Evolutionary conservation across 2,329 filamentous ascomycete genomes (phyloP).

Genomic region (Thyridium curvatum): DNA sequence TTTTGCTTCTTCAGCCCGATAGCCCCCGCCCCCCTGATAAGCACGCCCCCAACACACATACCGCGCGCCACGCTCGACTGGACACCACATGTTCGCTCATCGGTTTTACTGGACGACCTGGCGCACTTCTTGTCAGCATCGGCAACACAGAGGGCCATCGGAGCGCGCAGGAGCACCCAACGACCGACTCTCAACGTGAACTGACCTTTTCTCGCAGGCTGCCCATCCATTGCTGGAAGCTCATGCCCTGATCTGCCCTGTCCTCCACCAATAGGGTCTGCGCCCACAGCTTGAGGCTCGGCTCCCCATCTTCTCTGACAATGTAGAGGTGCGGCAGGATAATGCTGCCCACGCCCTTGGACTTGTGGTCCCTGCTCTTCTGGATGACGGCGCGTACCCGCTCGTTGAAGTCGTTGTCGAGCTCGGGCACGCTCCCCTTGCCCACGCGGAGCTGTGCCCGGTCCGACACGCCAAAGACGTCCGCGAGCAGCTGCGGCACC

Average conservation of each 20-base stretch:
- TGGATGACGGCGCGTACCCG: constrained; percentile 82
- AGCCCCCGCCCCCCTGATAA: no score
- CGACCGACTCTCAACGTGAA: constrained; percentile 2
- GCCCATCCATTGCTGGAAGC: constrained; percentile 89
- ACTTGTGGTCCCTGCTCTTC: constrained; percentile 84
- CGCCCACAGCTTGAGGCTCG: constrained; percentile 91
- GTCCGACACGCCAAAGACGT: constrained; percentile 87
- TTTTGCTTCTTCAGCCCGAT: no score
- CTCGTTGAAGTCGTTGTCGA: constrained; percentile 97
- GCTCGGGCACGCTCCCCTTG: constrained; percentile 77
- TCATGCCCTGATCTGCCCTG: constrained; percentile 87
- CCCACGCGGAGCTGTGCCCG: constrained; percentile 81
- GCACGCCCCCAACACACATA: no score
- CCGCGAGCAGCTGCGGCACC: constrained; percentile 78
- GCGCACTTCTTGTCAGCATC: no score
- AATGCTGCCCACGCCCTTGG: constrained; percentile 87
- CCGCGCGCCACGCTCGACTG: no score
- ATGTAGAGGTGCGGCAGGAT: constrained; percentile 89
- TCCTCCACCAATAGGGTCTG: constrained; percentile 95
- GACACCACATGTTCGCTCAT: no score
- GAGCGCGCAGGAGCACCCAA: no score
- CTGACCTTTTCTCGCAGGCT: constrained; percentile 87
- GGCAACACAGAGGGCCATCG: no score
- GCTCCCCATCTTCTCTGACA: constrained; percentile 92
- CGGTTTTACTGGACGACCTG: no score